phyloP scores from a whole-genome alignment of 306 rosid species.

The Castanea sativa region DNA sequence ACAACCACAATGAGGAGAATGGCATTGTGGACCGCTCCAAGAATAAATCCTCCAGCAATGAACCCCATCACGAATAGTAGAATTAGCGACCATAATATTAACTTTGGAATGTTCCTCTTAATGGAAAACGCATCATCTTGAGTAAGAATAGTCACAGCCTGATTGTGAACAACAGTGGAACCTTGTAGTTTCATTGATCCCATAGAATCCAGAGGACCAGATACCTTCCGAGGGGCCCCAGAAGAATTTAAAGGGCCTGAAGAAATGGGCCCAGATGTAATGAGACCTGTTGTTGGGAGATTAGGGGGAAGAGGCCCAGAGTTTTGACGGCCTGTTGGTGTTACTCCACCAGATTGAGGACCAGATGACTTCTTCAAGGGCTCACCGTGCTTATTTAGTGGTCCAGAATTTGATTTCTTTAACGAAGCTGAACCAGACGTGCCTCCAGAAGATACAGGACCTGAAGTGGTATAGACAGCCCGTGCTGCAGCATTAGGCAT shows the following conservation, averaged over 20 bases:
- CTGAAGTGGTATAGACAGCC: conserved; percentile 64
- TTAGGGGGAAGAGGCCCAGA: conserved; percentile 94
- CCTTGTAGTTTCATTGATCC: conserved; percentile 76
- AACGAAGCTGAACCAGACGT: conserved; percentile 68
- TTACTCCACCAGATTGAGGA: conserved; percentile 95
- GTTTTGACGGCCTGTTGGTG: conserved; percentile 64
- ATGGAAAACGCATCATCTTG: conserved; percentile 86
- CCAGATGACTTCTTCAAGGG: conserved; percentile 95
- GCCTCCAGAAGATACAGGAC: conserved; percentile 57
- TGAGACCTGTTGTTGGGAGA: conserved; percentile 93
- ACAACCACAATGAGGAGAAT: conserved; percentile 87
- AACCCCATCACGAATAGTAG: conserved; percentile 94
- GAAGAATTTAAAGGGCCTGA: conserved; percentile 93
- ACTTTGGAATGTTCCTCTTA: conserved; percentile 81
- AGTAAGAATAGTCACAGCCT: conserved; percentile 76
- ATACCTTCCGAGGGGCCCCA: conserved; percentile 98
- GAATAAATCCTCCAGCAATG: conserved; percentile 98
- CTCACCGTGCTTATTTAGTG: conserved; percentile 92
- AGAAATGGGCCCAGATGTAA: conserved; percentile 91
- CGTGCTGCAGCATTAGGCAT: conserved; percentile 74
- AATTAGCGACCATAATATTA: conserved; percentile 88
- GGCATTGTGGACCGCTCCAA: conserved; percentile 94
- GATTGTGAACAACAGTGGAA: conserved; percentile 56
- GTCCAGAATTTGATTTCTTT: conserved; percentile 94
- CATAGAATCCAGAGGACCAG: conserved; percentile 80